Evolutionary conservation across 768 basidiomycete species (phyloP), one percentile per base, ranked within the genome.

Genomic region (Paxillus involutus): DNA sequence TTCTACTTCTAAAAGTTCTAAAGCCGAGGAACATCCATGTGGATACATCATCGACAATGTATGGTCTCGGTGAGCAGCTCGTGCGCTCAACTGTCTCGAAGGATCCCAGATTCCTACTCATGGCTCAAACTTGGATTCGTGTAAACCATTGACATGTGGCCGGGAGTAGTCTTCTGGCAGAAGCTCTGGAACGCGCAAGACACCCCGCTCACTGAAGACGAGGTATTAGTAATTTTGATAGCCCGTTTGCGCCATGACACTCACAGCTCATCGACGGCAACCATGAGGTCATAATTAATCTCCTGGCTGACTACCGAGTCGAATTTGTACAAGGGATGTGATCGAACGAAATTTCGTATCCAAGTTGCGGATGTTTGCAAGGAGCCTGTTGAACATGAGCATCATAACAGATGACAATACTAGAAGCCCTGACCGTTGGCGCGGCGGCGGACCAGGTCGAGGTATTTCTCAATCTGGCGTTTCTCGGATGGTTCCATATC

Each of bases 271-370:
- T 98, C 95, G 6, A 97, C 74, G 2, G 92, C 91, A 43, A 85
- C 78, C 66, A 97, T 77, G 26, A 99, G 80, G 72, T 99, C 97
- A 66, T 95, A 97, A 65, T 94, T 97, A 65, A 98, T 93, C 71
- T 89, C 86, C 63, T 91, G 81, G 47, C 79, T 88, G 17, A 99
- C 92, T 47, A 89, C 88, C n/a, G 94, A 96, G 73, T 99, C 94
- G 47, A 83, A 80, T 69, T 89, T 87, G 75, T 99, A 99, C n/a
- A 75, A 80, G 8, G 95, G 91, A 69, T 99, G 97, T 2, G 85
- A 80, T 24, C 85, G 84, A 41, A 99, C 89, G 72, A 98, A 98
- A 44, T 89, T 80, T 35, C 97, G 83, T 52, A 97, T 94, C 94
- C 94, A 99, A 4, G 85, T 84, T 11, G 97, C 97, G 7, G 92